Base-by-base conservation (phyloP, 768 basidiomycete species). In the Podaxis sp. region DNA sequence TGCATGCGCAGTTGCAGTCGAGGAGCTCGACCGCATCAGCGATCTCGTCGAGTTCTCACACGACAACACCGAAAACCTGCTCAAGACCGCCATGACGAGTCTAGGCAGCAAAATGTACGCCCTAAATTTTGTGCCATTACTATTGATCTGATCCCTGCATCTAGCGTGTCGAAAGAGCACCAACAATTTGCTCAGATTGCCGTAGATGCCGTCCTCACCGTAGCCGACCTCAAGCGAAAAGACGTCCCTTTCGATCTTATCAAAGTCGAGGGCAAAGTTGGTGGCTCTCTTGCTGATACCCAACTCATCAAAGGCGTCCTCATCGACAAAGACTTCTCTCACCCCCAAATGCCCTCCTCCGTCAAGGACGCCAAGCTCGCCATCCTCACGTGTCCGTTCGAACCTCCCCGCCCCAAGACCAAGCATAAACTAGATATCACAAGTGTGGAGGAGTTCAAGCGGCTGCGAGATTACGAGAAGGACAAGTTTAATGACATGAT, bases 241-340 rank as follows among this genome's bases (percentile, higher is more conserved):
- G 97, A 99, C 73, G 96, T 99, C 12, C 88, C 90, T 52, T 99
- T 99, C 73, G 97, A 99, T 77, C 82, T 99, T 66, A 99, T 99
- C 84, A 99, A 99, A 76, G 96, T 99, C 13, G 94, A 97, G 68
- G 96, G 96, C 71, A 99, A 99, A 79, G 96, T 99, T 66, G 97
- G 97, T 51, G 97, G 97, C 41, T 93, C 95, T 10, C 85, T 99
- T 41, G 94, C 93, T 8, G 97, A 99, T 77, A 99, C 94, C 6
- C 87, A 86, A 48, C 85, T 99, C 68, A 96, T 99, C 80, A 91
- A 91, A 70, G 97, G 97, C 68, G 97, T 99, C 48, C 92, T 99
- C 69, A 86, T 99, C 73, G 97, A 99, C 87, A 99, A 99, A 78
- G 96, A 99, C 78, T 96, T 99, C 91, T 98, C 95, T 12, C 97